Evolutionary conservation across 768 basidiomycete species (phyloP), one percentile per base, ranked within the genome.

Genomic region (Lactifluus volemus): DNA sequence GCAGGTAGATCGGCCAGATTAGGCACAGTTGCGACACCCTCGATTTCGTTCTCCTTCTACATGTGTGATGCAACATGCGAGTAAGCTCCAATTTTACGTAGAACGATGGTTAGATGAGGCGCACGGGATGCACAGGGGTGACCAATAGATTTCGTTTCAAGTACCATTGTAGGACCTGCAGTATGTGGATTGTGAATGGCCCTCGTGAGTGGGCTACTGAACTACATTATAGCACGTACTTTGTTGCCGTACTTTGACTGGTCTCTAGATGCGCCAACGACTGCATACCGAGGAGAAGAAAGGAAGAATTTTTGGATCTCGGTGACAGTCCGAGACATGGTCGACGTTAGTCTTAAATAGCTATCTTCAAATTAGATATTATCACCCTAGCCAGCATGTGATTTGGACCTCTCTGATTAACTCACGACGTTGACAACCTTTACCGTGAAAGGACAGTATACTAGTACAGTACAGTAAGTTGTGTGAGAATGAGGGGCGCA

Each of bases 231-330:
- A 25, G 25, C 29, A 30, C 71, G 38, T 45, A 78, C 90, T 78
- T 83, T 88, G 57, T 88, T 89, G 34, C 92, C 91, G 69, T 77
- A 89, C 75, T 92, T 93, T 59, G 75, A 76, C 67, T 81, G 78
- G 72, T 92, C 86, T 63, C 84, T 91, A 48, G 88, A 92, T 4
- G 89, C 89, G 25, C 92, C 91, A 14, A 90, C 82, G 30, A 93
- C 90, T 36, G 89, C 92, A 58, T 79, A 94, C 62, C 75, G 69
- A 6, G 85, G 76, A 12, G 83, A 80, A 8, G 80, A 75, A 45
- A 92, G 70, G 73, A 92, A 92, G 42, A 70, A 67, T 47, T 70
- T 73, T 66, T 78, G 74, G 59, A 81, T 80, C 60, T 84, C 77
- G 47, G 75, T 67, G n/a, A 65, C 55, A 12, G 39, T 39, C 11